A percentile compares a stretch with the other conserved stretches of the same genome.
These are phyloP conservation scores for Alternaria incomplexa DNA, from an alignment of 2,329 filamentous ascomycete species.

Conservation along the genomic window DNA sequence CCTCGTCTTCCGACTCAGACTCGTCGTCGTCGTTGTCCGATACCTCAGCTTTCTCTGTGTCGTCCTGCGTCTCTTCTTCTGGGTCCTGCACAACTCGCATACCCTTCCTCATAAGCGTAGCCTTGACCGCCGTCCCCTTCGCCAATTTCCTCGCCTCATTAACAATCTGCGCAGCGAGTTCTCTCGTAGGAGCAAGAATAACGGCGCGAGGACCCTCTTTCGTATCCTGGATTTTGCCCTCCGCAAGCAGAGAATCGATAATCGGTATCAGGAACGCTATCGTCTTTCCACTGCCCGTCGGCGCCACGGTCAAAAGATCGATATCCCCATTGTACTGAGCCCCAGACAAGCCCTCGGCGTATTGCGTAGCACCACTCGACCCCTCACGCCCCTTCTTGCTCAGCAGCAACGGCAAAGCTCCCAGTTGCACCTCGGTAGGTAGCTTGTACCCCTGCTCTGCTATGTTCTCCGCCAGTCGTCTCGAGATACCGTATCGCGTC, in stretches of 20 bases:
- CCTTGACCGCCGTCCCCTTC: conserved; percentile 75
- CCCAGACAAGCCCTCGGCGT: conserved; percentile 37
- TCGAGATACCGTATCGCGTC: conserved; percentile 73
- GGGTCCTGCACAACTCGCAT: conserved; percentile 65
- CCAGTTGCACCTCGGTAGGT: conserved; percentile 94
- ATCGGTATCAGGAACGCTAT: conserved; percentile 89
- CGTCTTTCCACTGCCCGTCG: conserved; percentile 96
- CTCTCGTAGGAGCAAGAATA: conserved; percentile 58
- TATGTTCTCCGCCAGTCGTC: conserved; percentile 77
- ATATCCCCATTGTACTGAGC: conserved; percentile 52
- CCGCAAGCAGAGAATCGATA: conserved; percentile 70
- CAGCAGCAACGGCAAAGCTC: conserved; percentile 79
- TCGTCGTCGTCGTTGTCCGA: conserved; percentile 48
- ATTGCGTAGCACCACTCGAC: conserved; percentile 41
- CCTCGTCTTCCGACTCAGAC: conserved; percentile 46
- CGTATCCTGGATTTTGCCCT: conserved; percentile 28
- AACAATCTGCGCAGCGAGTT: conserved; percentile 58
- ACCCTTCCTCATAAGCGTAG: conserved; percentile 84
- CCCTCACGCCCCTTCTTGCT: conserved; percentile 44
- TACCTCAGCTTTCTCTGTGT: conserved; percentile 41
- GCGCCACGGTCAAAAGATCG: conserved; percentile 86
- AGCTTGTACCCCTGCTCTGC: conserved; percentile 81
- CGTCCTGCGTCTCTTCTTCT: conserved; percentile 51
- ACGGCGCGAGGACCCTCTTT: conserved; percentile 47
- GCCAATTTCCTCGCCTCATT: conserved; percentile 83